Percentiles rank a stretch among this genome's conserved stretches.
Conservation (phyloP, 2,329 filamentous ascomycete species). For the Rutstroemia sydowiana region DNA sequence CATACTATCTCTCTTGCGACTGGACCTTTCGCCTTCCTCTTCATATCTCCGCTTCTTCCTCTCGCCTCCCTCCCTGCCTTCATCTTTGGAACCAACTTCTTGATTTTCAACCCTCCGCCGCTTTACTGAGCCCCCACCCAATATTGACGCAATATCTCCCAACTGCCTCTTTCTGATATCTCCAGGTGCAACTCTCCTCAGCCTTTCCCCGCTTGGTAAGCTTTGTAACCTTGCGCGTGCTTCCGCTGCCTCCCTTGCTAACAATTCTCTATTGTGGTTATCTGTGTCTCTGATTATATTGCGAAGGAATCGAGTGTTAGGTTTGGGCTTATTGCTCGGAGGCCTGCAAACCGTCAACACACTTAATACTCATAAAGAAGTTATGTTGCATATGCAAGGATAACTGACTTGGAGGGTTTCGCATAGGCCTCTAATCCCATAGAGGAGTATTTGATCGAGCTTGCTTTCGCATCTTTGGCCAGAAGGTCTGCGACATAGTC, state of each 20-base stretch:
- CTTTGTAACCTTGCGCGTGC: constrained; percentile 61
- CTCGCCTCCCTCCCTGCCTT: constrained; percentile 5
- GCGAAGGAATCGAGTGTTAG: constrained; percentile 83
- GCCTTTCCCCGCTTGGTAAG: constrained; percentile 39
- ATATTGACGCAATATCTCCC: constrained; percentile 52
- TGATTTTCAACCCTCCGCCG: constrained; percentile 20
- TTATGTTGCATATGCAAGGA: neutral
- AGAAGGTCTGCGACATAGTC: constrained; percentile 77
- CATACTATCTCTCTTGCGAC: too few relatives aligned
- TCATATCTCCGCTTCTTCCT: constrained; percentile 3
- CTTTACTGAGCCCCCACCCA: constrained; percentile 34
- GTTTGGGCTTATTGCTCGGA: constrained; percentile 65
- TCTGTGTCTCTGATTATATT: constrained; percentile 86
- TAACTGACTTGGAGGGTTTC: constrained; percentile 33
- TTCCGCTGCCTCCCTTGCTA: constrained; percentile 78
- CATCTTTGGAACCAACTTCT: too few relatives aligned
- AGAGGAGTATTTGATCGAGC: constrained; percentile 65
- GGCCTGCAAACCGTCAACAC: constrained; percentile 17
- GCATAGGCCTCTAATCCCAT: constrained; percentile 65
- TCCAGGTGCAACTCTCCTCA: constrained; percentile 38
- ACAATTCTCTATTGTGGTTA: constrained; percentile 78
- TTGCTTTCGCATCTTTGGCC: constrained; percentile 68
- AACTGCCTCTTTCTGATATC: constrained; percentile 53
- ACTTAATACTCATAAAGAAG: too few relatives aligned
- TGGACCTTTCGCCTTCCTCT: neutral